phyloP scores from a whole-genome alignment of 1,284 basidiomycete species.

The Trichosporon asahii region DNA sequence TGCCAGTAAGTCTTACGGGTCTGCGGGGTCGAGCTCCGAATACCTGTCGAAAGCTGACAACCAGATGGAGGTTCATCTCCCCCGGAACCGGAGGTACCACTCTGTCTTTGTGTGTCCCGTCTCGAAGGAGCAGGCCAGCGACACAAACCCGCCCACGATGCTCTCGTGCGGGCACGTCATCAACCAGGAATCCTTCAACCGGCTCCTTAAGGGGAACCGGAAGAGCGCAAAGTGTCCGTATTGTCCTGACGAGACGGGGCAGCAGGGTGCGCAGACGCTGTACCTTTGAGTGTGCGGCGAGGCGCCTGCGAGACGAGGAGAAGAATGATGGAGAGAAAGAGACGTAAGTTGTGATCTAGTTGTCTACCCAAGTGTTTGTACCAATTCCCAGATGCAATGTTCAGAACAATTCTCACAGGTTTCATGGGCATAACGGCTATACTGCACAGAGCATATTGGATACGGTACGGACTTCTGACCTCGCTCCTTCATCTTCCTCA shows the following conservation, averaged over 20 bases:
- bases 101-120: constrained; percentile 97
- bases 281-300: constrained; percentile 36
- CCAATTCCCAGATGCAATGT: not conserved
- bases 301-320: not conserved
- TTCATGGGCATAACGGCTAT: not conserved
- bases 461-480: not conserved
- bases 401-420: not conserved
- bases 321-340: not conserved
- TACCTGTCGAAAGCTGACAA: too few relatives aligned
- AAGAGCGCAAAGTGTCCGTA: constrained; percentile 51
- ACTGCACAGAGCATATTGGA: not conserved
- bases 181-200: constrained; percentile 78
- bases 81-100: constrained; percentile 82
- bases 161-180: constrained; percentile 93
- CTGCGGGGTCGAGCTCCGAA: too few relatives aligned
- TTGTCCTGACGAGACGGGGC: constrained; percentile 48
- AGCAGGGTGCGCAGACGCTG: constrained; percentile 41
- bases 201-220: constrained; percentile 65
- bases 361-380: not conserved
- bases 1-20: constrained; percentile 73
- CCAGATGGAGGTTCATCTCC: constrained; percentile 90
- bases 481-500: not conserved
- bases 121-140: constrained; percentile 92
- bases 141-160: constrained; percentile 95
- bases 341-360: not conserved